These are phyloP conservation scores for Bertia moriformis DNA, from an alignment of 2,329 filamentous ascomycete genomes.

Conservation along the genomic window DNA sequence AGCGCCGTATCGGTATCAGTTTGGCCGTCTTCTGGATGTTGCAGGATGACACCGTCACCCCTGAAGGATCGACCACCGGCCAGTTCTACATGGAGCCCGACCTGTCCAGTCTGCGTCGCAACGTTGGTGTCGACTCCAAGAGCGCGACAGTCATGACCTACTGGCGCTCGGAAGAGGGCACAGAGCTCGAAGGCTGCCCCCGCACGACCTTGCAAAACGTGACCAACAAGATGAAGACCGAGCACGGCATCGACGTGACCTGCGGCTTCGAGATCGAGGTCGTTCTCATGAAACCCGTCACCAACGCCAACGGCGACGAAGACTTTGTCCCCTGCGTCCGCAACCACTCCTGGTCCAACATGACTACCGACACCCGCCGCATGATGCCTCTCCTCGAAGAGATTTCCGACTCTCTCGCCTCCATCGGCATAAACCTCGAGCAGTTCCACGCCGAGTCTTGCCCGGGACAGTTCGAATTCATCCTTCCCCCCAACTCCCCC, in stretches of 20 bases:
- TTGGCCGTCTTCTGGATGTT: slow-evolving; percentile 33
- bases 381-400: slow-evolving; percentile 5
- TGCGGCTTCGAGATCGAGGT: slow-evolving; percentile 4
- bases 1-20: slow-evolving; percentile 25
- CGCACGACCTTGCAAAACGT: slow-evolving; percentile 4
- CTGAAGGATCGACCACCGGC: slow-evolving; percentile 28
- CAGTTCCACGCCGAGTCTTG: slow-evolving; percentile 12
- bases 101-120: slow-evolving; percentile 27
- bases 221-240: neutral
- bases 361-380: slow-evolving; percentile 1
- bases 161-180: slow-evolving; percentile 4
- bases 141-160: slow-evolving; percentile 8
- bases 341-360: slow-evolving; percentile 1
- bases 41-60: slow-evolving; percentile 31
- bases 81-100: slow-evolving; percentile 39
- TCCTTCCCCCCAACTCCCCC: slow-evolving; percentile 8
- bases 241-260: slow-evolving; percentile 1
- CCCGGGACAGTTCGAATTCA: slow-evolving; percentile 13
- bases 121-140: slow-evolving; percentile 30
- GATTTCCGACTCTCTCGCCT: slow-evolving; percentile 5
- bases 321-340: neutral
- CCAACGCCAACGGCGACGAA: neutral
- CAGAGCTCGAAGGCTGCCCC: slow-evolving; percentile 4
- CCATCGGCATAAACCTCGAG: slow-evolving; percentile 8
- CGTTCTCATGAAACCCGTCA: neutral